Evolutionary conservation across 2,329 filamentous ascomycete species (phyloP), one percentile per base, ranked within the genome.

Genomic region (Aspergillus ochraceus): DNA sequence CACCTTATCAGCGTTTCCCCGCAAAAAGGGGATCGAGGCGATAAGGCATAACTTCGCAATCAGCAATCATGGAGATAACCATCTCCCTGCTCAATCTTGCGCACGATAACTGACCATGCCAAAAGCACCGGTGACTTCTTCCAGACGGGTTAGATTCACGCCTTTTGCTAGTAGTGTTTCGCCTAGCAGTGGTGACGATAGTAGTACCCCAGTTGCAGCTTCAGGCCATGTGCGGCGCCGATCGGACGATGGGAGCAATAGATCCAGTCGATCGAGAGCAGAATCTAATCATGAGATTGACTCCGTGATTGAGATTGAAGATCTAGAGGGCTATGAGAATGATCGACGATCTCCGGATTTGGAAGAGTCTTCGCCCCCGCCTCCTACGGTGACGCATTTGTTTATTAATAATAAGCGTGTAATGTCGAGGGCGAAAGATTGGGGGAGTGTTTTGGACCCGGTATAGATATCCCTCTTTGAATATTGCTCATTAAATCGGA

Each of bases 401-500:
- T 68, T 67, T 30, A 62, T 71, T 39, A 66, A 69, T 51, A 70
- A 71, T 52, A 57, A 64, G 52, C 52, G 56, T 22, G 54, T 62
- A n/a, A 67, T 64, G 60, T 73, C 62, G 6, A 64, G 36, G 54
- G 64, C 69, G 5, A 62, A 64, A 46, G 60, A 56, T 19, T 71
- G 68, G 69, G 65, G 60, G 0, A 67, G 62, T 51, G 66, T 70
- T 4, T 36, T 66, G 14, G 64, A 71, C 60, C 69, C 69, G n/a
- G 68, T 24, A 24, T 24, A 24, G 4, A 24, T 24, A 5, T 1
- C 4, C 5, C 24, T 24, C 24, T 1, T 6, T 5, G 4, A 6
- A 4, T 24, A 24, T 24, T 24, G 24, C 4, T 24, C 6, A 24
- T 24, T 24, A 4, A 4, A 24, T 4, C 6, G 24, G 24, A 5